Percentiles rank a stretch among this genome's conserved stretches.
Evolutionary conservation across 176 grass and related monocot genomes (phyloP).

Genomic region (Alopecurus myosuroides): DNA sequence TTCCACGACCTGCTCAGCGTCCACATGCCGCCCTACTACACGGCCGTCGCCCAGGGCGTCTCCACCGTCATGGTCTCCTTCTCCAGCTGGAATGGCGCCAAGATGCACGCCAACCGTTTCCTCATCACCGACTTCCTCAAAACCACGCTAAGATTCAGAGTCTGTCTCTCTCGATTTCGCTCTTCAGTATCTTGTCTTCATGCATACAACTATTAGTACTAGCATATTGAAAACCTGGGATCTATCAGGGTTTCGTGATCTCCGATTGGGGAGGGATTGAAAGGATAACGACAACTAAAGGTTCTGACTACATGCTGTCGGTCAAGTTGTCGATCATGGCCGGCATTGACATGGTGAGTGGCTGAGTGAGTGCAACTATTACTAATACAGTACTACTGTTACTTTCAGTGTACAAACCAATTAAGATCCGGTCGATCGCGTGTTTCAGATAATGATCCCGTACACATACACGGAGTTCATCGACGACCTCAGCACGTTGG

Average conservation of each 20-base stretch:
- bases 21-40: constrained; percentile 80
- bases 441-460: constrained; percentile 27
- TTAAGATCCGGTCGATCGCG: background rate
- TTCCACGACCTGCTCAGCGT: constrained; percentile 37
- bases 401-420: background rate
- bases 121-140: constrained; percentile 75
- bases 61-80: constrained; percentile 81
- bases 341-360: constrained; percentile 67
- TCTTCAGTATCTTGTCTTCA: no score
- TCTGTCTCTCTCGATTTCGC: no score
- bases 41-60: constrained; percentile 49
- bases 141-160: constrained; percentile 25
- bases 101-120: constrained; percentile 74
- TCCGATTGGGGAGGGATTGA: constrained; percentile 73
- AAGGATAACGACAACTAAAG: constrained; percentile 50
- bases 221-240: no score
- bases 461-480: constrained; percentile 33
- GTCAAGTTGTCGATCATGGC: constrained; percentile 49
- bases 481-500: background rate
- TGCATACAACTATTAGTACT: no score
- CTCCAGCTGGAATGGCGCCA: constrained; percentile 77
- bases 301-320: constrained; percentile 53
- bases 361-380: background rate
- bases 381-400: background rate
- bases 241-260: constrained; percentile 66